phyloP scores from a whole-genome alignment of 73 alveolate genomes.

The Blepharisma stoltei region DNA sequence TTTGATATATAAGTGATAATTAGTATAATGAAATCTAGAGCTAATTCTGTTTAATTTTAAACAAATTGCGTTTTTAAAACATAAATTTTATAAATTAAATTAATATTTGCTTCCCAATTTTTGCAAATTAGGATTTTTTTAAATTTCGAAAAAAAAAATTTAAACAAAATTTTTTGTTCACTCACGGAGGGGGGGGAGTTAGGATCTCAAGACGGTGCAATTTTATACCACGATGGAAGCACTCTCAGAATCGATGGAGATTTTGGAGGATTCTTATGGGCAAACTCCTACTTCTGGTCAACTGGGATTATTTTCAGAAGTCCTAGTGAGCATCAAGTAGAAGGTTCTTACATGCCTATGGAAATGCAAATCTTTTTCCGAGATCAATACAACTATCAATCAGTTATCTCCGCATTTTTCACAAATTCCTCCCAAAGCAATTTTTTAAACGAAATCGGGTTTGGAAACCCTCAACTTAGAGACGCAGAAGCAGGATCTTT shows the following conservation, averaged over 20 bases:
- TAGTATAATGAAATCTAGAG: no score
- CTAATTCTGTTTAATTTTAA: no score
- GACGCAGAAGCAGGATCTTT: constrained; percentile 21
- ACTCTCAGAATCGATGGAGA: constrained; percentile 19
- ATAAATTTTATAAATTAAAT: no score
- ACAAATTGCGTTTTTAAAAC: no score
- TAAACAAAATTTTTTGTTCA: no score
- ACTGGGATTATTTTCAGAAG: background rate
- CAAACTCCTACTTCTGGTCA: constrained; percentile 13
- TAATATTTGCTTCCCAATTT: no score
- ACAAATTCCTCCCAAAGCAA: background rate
- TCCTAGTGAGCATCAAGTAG: constrained; percentile 19
- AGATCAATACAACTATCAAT: background rate
- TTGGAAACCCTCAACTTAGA: constrained; percentile 16
- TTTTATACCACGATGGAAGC: constrained; percentile 10
- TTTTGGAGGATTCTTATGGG: constrained; percentile 26
- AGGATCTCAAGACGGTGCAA: constrained; percentile 15
- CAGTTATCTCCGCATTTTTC: constrained; percentile 13
- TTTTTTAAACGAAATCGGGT: constrained; percentile 22
- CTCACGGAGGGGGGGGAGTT: no score
- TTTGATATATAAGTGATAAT: no score
- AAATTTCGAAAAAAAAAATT: no score
- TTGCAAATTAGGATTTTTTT: no score
- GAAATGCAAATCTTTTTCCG: constrained; percentile 13
- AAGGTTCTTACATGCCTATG: constrained; percentile 20